These are phyloP conservation scores for Phalaenopsis hybrid DNA, from an alignment of 116 monocot genomes.

Conservation along the genomic window DNA sequence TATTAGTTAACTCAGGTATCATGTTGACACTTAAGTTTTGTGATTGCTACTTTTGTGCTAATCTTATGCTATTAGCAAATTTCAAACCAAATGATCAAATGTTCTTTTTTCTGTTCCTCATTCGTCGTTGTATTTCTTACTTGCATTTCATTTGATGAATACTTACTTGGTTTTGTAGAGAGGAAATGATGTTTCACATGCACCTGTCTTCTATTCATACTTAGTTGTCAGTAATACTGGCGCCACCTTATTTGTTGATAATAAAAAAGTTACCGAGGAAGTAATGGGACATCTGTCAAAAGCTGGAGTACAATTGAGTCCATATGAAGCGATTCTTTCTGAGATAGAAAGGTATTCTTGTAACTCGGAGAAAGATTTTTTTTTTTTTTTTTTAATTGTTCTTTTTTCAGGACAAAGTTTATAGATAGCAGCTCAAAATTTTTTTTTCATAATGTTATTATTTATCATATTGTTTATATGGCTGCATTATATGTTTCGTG, in stretches of 20 bases:
- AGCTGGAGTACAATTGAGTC: constrained; percentile 65
- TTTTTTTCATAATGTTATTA: not conserved
- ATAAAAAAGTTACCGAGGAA: constrained; percentile 55
- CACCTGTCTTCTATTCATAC: constrained; percentile 91
- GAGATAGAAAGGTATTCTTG: constrained; percentile 72
- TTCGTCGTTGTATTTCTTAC: not conserved
- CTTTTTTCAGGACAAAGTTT: not conserved
- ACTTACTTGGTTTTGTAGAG: constrained; percentile 43
- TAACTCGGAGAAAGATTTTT: not conserved
- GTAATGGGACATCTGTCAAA: constrained; percentile 50
- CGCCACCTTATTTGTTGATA: constrained; percentile 78
- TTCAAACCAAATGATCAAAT: not conserved
- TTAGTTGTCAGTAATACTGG: constrained; percentile 55
- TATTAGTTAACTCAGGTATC: no score
- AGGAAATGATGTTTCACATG: constrained; percentile 88
- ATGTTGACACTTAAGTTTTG: no score
- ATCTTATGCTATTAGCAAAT: not conserved
- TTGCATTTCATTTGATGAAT: not conserved
- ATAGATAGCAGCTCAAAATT: not conserved
- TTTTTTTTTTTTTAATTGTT: not conserved
- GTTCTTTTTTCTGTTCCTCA: not conserved
- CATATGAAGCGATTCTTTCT: constrained; percentile 67
- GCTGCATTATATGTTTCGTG: not conserved
- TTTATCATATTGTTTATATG: not conserved
- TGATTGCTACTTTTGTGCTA: no score